A percentile compares a stretch with the other conserved stretches of the same genome.
phyloP scores from a whole-genome alignment of 768 basidiomycete genomes.

The Hypholoma sublateritium region DNA sequence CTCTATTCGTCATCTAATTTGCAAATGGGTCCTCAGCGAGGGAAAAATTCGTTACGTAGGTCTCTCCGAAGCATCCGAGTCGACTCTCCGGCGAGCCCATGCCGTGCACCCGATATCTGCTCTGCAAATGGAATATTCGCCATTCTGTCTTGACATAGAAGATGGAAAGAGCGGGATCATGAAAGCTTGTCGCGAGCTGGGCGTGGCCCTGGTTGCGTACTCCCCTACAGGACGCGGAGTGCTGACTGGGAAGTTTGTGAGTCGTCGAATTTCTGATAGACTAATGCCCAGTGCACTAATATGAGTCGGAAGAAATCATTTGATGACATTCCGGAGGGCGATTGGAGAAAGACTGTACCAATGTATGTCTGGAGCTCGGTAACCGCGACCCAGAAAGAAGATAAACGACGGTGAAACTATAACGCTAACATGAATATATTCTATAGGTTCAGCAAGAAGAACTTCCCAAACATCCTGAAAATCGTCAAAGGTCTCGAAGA shows the following conservation, averaged over 20 bases:
- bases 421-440: too few relatives aligned
- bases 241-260: constrained; percentile 37
- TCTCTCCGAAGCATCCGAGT: constrained; percentile 47
- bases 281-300: too few relatives aligned
- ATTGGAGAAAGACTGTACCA: constrained; percentile 37
- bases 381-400: too few relatives aligned
- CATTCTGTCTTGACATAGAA: constrained; percentile 50
- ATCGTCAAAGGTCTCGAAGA: constrained; percentile 37
- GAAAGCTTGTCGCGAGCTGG: constrained; percentile 45
- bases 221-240: constrained; percentile 52
- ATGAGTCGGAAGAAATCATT: constrained; percentile 30
- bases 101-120: constrained; percentile 50
- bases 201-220: constrained; percentile 48
- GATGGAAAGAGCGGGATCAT: constrained; percentile 39
- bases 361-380: constrained; percentile 21
- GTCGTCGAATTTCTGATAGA: too few relatives aligned
- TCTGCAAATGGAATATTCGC: constrained; percentile 52
- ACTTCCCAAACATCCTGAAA: constrained; percentile 47
- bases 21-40: too few relatives aligned
- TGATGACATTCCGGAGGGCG: constrained; percentile 37
- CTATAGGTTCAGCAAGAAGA: constrained; percentile 18
- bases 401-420: too few relatives aligned
- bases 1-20: too few relatives aligned
- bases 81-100: constrained; percentile 48
- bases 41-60: constrained; percentile 51